These are phyloP conservation scores for Dunaliella sp. DNA, from an alignment of 139 green algal genomes.

Conservation along the genomic window DNA sequence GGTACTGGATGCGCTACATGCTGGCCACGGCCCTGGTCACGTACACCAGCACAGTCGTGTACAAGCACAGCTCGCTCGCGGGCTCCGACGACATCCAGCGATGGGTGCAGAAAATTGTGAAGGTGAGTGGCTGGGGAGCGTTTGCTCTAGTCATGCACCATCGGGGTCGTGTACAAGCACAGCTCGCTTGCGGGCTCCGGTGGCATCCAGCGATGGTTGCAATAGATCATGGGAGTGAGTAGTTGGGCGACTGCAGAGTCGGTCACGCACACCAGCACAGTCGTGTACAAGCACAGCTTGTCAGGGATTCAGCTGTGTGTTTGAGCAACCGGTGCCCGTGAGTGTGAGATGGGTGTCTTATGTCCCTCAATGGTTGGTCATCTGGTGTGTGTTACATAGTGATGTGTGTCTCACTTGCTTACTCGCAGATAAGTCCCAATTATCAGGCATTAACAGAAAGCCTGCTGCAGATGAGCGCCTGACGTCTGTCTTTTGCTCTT, in stretches of 20 bases:
- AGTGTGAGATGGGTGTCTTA: no score
- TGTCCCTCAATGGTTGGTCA: no score
- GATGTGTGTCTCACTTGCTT: no score
- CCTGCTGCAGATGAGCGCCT: no score
- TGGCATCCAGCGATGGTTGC: constrained; percentile 71
- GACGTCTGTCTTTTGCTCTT: no score
- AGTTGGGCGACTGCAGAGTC: no score
- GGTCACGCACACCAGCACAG: constrained; percentile 40
- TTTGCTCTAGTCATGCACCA: constrained; percentile 1
- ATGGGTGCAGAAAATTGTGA: constrained; percentile 38
- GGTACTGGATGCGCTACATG: constrained; percentile 74
- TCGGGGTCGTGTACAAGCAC: constrained; percentile 67
- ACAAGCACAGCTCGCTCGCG: constrained; percentile 66
- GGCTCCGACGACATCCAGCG: constrained; percentile 75
- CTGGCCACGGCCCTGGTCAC: neutral
- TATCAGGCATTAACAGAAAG: no score
- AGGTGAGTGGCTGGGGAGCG: no score
- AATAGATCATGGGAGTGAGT: neutral
- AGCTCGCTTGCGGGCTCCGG: constrained; percentile 65
- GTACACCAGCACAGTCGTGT: constrained; percentile 56
- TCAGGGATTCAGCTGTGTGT: no score
- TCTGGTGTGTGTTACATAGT: no score
- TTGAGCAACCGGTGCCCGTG: no score
- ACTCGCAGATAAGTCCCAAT: no score
- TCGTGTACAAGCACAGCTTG: constrained; percentile 65